These are phyloP conservation scores for Alternaria triticimaculans DNA, from an alignment of 2,329 filamentous ascomycete genomes.

Conservation along the genomic window DNA sequence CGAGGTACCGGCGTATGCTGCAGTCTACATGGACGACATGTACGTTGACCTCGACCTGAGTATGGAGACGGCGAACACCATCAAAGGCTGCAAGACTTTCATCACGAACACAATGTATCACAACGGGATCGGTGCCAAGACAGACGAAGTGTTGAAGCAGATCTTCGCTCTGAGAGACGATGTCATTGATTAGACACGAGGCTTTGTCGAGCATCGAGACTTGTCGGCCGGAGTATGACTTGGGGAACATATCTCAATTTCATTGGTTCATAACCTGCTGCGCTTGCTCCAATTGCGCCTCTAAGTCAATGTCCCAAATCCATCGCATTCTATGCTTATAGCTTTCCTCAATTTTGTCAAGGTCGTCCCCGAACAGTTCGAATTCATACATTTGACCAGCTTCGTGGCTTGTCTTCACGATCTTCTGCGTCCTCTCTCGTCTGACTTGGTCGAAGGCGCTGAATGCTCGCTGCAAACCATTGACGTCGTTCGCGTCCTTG, in stretches of 20 bases:
- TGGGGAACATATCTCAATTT: not conserved
- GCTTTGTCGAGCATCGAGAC: not conserved
- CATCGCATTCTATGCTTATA: constrained; percentile 44
- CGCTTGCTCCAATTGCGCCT: constrained; percentile 43
- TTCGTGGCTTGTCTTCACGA: constrained; percentile 38
- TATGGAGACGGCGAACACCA: constrained; percentile 73
- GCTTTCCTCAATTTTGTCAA: constrained; percentile 46
- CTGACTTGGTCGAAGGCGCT: constrained; percentile 37
- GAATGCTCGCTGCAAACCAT: constrained; percentile 45
- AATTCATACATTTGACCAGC: constrained; percentile 51
- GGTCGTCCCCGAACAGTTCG: constrained; percentile 47
- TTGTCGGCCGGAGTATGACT: not conserved
- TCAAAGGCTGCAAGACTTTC: constrained; percentile 79
- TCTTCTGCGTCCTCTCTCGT: constrained; percentile 36
- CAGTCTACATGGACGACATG: constrained; percentile 86
- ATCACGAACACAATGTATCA: constrained; percentile 90
- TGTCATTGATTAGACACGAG: constrained; percentile 58
- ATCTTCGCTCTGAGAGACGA: constrained; percentile 80
- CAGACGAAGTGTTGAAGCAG: constrained; percentile 77
- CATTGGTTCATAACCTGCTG: constrained; percentile 31
- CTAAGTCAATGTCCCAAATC: constrained; percentile 52
- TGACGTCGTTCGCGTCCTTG: constrained; percentile 33
- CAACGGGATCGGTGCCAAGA: constrained; percentile 75
- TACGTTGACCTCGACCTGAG: constrained; percentile 83
- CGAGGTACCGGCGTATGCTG: constrained; percentile 84